These are phyloP conservation scores for Erucastrum elatum DNA, from an alignment of 345 rosid species.

Conservation along the genomic window DNA sequence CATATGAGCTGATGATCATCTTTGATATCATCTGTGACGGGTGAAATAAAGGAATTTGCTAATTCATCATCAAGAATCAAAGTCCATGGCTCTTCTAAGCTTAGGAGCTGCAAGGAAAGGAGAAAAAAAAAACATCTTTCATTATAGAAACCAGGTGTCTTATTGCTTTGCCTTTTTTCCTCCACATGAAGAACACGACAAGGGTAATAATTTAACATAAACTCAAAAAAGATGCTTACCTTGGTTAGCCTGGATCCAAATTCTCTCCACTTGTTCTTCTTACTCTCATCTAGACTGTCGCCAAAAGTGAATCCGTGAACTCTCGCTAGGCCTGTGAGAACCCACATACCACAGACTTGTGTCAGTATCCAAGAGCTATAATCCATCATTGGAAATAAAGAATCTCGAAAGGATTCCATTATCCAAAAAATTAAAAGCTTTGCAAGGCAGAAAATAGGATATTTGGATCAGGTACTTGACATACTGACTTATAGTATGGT, in stretches of 20 bases:
- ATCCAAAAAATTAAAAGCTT: background rate
- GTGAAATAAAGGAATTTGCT: conserved; percentile 89
- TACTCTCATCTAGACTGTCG: conserved; percentile 73
- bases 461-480: background rate
- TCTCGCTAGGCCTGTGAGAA: conserved; percentile 79
- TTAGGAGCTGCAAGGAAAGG: conserved; percentile 54
- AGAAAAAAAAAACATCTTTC: background rate
- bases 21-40: conserved; percentile 73
- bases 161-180: background rate
- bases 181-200: background rate
- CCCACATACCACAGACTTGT: background rate
- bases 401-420: background rate
- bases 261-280: conserved; percentile 71
- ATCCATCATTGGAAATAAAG: background rate
- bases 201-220: background rate
- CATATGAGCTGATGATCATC: conserved; percentile 81
- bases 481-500: background rate
- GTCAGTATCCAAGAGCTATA: background rate
- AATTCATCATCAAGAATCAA: conserved; percentile 82
- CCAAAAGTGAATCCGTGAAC: conserved; percentile 96
- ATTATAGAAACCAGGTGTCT: background rate
- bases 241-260: conserved; percentile 62
- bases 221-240: conserved; percentile 43
- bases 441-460: background rate
- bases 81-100: conserved; percentile 72